A percentile compares a stretch with the other conserved stretches of the same genome.
Evolutionary conservation across 108 stramenopile genomes (phyloP).

Genomic region (Cyclotella choctawhatcheeana): DNA sequence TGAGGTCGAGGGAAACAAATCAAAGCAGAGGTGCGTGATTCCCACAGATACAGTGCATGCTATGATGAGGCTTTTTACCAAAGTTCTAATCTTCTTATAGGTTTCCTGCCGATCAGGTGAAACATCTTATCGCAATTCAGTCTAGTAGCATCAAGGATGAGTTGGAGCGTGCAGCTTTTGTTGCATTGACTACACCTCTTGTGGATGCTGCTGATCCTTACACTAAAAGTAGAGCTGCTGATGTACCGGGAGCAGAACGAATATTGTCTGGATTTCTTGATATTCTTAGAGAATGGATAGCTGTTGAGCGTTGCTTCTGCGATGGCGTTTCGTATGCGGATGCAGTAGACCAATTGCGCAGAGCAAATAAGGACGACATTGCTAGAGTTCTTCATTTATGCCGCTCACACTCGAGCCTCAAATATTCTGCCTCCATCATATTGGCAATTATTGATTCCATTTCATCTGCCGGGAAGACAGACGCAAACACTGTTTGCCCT

Average conservation of each 20-base stretch:
- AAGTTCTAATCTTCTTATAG: conserved; percentile 31
- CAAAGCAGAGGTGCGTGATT: conserved; percentile 43
- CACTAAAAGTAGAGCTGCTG: conserved; percentile 62
- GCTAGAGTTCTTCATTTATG: conserved; percentile 80
- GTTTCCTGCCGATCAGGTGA: conserved; percentile 79
- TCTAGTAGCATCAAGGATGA: conserved; percentile 55
- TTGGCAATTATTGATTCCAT: conserved; percentile 85
- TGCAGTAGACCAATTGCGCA: conserved; percentile 88
- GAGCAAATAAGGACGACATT: conserved; percentile 71
- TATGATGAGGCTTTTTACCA: background rate
- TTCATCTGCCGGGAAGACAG: conserved; percentile 73
- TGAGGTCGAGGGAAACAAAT: conserved; percentile 27
- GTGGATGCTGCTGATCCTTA: conserved; percentile 74
- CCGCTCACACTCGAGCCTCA: conserved; percentile 83
- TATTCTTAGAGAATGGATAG: conserved; percentile 81
- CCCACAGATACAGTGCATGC: background rate
- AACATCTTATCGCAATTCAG: conserved; percentile 59
- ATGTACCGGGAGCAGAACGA: conserved; percentile 85
- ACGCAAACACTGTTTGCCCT: conserved; percentile 37
- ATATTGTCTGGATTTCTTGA: conserved; percentile 65
- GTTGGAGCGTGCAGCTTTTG: conserved; percentile 69
- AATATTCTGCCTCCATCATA: conserved; percentile 74
- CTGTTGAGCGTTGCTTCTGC: conserved; percentile 89
- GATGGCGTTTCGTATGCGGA: conserved; percentile 88
- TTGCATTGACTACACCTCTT: conserved; percentile 70